Conservation (phyloP, 176 grass and related monocot genomes). For the Carex cristatella region DNA sequence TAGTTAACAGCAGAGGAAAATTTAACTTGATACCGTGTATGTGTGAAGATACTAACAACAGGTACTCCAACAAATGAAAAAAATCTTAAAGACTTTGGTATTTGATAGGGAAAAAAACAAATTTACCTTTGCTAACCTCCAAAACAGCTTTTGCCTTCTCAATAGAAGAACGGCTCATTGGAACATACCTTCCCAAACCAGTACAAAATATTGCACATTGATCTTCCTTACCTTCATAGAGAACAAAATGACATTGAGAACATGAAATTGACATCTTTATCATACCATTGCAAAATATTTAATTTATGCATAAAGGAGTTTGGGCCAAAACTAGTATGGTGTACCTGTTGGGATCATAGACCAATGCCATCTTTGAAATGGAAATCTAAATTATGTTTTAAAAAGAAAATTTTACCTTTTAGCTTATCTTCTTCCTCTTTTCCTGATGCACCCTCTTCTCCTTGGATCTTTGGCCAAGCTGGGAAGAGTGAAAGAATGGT, state of each 20-base stretch:
- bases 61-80: background rate
- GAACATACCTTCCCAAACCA: constrained; percentile 30
- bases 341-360: background rate
- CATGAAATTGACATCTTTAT: background rate
- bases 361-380: background rate
- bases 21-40: background rate
- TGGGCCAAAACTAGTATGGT: background rate
- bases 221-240: background rate
- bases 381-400: background rate
- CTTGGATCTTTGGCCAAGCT: constrained; percentile 25
- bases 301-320: background rate
- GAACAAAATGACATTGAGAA: background rate
- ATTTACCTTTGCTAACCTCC: constrained; percentile 24
- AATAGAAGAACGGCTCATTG: constrained; percentile 38
- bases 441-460: constrained; percentile 8
- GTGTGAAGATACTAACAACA: background rate
- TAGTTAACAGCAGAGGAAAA: background rate
- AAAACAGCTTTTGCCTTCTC: constrained; percentile 47
- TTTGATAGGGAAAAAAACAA: constrained; percentile 1
- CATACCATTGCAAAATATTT: background rate
- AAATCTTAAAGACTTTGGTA: background rate
- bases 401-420: background rate
- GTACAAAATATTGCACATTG: constrained; percentile 41
- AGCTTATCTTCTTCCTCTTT: background rate
- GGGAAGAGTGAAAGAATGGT: background rate